phyloP scores from a whole-genome alignment of 805 yeast genomes.

The Barnettozyma vustinii region DNA sequence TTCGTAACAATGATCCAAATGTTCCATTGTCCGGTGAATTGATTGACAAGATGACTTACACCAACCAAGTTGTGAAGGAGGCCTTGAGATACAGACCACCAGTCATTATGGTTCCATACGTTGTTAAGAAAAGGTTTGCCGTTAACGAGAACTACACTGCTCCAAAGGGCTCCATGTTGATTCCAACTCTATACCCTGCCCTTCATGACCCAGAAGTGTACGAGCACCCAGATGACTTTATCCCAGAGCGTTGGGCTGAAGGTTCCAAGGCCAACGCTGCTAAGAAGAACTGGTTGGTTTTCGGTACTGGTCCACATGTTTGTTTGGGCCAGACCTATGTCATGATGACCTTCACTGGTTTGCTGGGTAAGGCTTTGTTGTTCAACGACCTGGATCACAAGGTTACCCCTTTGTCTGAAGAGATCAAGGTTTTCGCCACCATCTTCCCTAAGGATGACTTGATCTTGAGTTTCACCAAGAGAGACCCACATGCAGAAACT shows the following conservation, averaged over 20 bases:
- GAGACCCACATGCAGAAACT: conserved; percentile 42
- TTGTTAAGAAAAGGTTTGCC: conserved; percentile 82
- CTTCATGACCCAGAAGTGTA: conserved; percentile 97
- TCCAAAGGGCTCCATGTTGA: conserved; percentile 96
- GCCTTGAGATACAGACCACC: conserved; percentile 95
- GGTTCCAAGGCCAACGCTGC: conserved; percentile 72
- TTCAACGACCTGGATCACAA: conserved; percentile 76
- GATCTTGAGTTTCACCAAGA: conserved; percentile 62
- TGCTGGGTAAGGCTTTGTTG: conserved; percentile 88
- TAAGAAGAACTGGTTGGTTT: conserved; percentile 90
- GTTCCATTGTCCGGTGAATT: conserved; percentile 60
- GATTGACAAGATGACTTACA: conserved; percentile 83
- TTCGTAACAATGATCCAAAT: conserved; percentile 72
- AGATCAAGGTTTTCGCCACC: conserved; percentile 94
- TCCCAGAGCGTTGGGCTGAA: conserved; percentile 92
- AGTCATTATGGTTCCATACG: conserved; percentile 96
- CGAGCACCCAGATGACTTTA: conserved; percentile 88
- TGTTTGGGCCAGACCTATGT: conserved; percentile 95
- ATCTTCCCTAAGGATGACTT: conserved; percentile 97
- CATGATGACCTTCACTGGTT: conserved; percentile 78
- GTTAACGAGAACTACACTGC: conserved; percentile 79
- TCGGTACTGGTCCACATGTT: conserved; percentile 95
- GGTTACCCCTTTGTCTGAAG: conserved; percentile 80
- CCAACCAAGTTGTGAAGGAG: conserved; percentile 88
- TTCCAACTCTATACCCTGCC: conserved; percentile 93